phyloP scores from a whole-genome alignment of 202 grass and related monocot species.

The Digitaria exilis region DNA sequence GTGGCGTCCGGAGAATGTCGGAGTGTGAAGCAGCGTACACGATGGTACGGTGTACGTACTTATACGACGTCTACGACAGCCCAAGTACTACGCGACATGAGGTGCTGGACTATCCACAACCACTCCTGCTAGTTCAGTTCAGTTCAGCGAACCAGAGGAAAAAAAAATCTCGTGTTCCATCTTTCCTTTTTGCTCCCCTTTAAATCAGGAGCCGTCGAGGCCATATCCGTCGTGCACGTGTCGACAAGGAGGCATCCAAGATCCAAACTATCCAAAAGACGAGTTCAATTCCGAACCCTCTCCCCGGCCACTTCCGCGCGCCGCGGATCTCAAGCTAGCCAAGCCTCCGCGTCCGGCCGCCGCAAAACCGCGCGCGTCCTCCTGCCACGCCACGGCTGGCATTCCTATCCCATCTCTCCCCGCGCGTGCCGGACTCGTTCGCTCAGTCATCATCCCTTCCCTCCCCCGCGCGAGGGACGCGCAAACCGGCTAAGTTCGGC shows the following conservation, averaged over 20 bases:
- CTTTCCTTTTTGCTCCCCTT: background rate
- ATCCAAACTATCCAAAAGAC: too few relatives aligned
- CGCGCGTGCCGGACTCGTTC: too few relatives aligned
- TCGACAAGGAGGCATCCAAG: too few relatives aligned
- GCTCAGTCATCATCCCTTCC: background rate
- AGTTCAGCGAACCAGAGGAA: background rate
- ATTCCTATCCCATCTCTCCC: too few relatives aligned
- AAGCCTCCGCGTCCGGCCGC: background rate
- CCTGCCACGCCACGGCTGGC: background rate
- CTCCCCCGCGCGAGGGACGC: background rate
- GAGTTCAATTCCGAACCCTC: background rate
- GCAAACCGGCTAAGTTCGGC: background rate
- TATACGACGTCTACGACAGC: too few relatives aligned
- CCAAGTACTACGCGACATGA: too few relatives aligned
- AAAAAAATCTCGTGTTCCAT: background rate
- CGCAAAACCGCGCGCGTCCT: background rate
- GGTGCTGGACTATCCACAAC: too few relatives aligned
- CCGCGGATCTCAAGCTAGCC: background rate
- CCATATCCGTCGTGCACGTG: background rate
- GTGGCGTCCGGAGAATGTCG: too few relatives aligned
- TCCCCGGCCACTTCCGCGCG: background rate
- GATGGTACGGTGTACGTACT: too few relatives aligned
- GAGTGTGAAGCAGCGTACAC: too few relatives aligned
- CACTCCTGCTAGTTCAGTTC: too few relatives aligned
- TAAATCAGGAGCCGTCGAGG: background rate